Conservation (phyloP, 2,329 filamentous ascomycete genomes). For the Epichloe amarillans region DNA sequence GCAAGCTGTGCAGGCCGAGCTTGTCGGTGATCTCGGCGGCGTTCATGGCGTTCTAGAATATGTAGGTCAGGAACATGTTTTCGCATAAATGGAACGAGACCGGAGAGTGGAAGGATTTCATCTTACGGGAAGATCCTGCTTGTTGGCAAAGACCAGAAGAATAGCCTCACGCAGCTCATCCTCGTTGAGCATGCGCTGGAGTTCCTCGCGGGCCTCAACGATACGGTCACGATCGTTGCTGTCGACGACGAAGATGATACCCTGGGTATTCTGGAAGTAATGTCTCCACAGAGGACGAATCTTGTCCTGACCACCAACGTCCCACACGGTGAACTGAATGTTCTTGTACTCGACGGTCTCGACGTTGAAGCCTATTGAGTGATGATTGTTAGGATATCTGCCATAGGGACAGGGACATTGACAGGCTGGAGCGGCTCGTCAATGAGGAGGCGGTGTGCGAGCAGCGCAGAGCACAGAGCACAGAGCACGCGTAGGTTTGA, state of each 20-base stretch:
- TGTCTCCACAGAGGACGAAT: slow-evolving; percentile 98
- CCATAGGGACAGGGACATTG: not conserved
- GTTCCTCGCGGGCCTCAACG: slow-evolving; percentile 88
- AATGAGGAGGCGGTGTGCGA: not conserved
- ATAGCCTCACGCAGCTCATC: slow-evolving; percentile 96
- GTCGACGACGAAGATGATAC: slow-evolving; percentile 99
- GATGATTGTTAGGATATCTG: slow-evolving; percentile 8
- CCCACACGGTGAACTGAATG: slow-evolving; percentile 99
- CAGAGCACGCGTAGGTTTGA: not conserved
- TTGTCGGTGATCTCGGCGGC: slow-evolving; percentile 99
- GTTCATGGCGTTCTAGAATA: slow-evolving; percentile 87
- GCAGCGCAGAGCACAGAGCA: not conserved
- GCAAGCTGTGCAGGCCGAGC: slow-evolving; percentile 97
- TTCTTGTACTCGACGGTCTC: slow-evolving; percentile 99
- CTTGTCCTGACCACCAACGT: slow-evolving; percentile 99
- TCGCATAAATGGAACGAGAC: not conserved
- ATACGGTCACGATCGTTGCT: slow-evolving; percentile 98
- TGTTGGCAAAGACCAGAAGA: slow-evolving; percentile 97
- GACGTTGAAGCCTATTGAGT: slow-evolving; percentile 78
- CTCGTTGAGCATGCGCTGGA: slow-evolving; percentile 98
- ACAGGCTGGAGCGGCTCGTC: not conserved
- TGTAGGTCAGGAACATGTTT: slow-evolving; percentile 5
- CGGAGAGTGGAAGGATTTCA: not conserved
- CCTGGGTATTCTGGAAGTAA: slow-evolving; percentile 99
- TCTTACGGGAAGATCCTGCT: slow-evolving; percentile 96